Percentiles rank a stretch among this genome's conserved stretches.
Conservation (phyloP, 179 eudicot genomes). For the Silene vulgaris region DNA sequence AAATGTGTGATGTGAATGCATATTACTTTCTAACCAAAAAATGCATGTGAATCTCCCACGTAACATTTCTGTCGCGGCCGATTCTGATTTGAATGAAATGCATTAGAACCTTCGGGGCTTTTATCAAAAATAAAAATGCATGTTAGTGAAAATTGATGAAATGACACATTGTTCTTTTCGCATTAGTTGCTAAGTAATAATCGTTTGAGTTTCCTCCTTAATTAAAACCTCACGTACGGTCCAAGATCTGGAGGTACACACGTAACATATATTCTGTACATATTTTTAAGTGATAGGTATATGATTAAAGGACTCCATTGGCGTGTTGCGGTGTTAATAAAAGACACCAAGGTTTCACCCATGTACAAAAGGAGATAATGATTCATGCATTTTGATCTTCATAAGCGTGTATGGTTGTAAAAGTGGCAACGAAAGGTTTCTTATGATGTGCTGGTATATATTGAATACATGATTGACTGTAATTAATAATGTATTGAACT, state of each 20-base stretch:
- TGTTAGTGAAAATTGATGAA: too few species aligned
- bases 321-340: background rate
- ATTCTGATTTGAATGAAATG: too few species aligned
- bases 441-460: background rate
- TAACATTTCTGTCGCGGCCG: too few species aligned
- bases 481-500: too few species aligned
- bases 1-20: background rate
- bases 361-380: background rate
- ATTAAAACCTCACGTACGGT: background rate
- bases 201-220: background rate
- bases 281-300: background rate
- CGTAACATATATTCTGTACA: too few species aligned
- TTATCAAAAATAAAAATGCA: too few species aligned
- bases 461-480: background rate
- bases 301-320: background rate
- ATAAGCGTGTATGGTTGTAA: background rate
- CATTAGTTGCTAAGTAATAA: background rate
- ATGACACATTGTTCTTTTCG: background rate
- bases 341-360: background rate
- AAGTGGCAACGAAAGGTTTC: background rate
- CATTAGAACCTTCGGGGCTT: too few species aligned
- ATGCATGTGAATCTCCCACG: too few species aligned
- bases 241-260: background rate
- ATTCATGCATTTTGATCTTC: background rate
- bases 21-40: background rate